Evolutionary conservation across 2,329 filamentous ascomycete species (phyloP).

Genomic region (Diaporthe sp.): DNA sequence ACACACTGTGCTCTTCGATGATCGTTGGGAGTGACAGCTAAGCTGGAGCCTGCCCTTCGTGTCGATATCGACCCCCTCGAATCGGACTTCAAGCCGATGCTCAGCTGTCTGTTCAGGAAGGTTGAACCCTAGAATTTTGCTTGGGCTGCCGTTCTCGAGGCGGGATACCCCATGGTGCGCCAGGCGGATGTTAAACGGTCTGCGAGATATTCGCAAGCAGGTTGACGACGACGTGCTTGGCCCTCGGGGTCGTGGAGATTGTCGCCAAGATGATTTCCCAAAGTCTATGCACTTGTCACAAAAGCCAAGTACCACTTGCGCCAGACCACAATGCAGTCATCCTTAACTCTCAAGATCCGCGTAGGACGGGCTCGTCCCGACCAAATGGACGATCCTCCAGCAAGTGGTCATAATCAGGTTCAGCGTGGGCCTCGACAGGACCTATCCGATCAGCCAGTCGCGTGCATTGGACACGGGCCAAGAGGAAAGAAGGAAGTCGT

Average conservation of each 20-base stretch:
- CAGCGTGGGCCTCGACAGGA: neutral
- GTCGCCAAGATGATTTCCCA: neutral
- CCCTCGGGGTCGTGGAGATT: neutral
- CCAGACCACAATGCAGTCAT: neutral
- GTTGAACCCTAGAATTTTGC: neutral
- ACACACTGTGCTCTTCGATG: neutral
- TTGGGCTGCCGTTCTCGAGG: neutral
- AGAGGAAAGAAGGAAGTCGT: neutral
- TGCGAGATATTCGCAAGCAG: neutral
- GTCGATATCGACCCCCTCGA: neutral
- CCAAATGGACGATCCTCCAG: neutral
- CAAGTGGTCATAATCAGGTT: neutral
- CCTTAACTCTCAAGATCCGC: neutral
- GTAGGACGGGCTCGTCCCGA: neutral
- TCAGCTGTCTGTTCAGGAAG: neutral
- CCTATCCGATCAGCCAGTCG: slow-evolving; percentile 7
- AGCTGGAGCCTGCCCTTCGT: neutral
- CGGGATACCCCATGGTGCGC: neutral
- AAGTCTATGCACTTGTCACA: neutral
- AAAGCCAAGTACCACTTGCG: neutral
- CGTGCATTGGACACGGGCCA: neutral
- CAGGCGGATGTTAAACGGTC: neutral
- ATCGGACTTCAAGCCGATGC: neutral
- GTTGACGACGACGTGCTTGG: slow-evolving; percentile 18
- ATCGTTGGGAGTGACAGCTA: neutral